Base-by-base conservation (phyloP, 2,329 filamentous ascomycete species). In the Diaporthe capsici region DNA sequence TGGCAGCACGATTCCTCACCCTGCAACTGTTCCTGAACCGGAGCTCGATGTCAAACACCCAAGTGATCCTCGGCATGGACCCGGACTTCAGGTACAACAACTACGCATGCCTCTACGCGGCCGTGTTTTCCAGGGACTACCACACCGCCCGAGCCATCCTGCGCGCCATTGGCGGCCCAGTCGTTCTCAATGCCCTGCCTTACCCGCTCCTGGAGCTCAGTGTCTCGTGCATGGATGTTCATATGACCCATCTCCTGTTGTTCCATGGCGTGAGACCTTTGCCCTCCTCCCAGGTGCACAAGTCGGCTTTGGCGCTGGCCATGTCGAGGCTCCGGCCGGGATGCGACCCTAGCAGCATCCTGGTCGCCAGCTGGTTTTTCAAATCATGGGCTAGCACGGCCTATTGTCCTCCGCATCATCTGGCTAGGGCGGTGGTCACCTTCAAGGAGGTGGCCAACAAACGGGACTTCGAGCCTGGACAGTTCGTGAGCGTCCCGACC, bases 141-240 rank as follows among this genome's bases (percentile, higher is more conserved):
- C 60, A 63, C 47, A 13, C 60, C 1, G 20, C 60, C 39, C 60
- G 60, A 5, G 60, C 60, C 39, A 63, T 63, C 25, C 60, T 63
- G 25, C 22, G 60, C 17, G 17, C 60, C 9, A 31, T 47, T 20
- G 60, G 60, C 17, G 60, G 47, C 47, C 15, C 1, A 28, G 25
- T n/a, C 9, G 4, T 63, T 12, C 4, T 63, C 13, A 31, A 44
- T 5, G 9, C 4, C 13, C 12, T 63, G 31, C 39, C 60, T 8
- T 63, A 63, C 60, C 60, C 60, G n/a, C 37, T 63, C 13, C 25
- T 63, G 28, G 60, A 63, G 39, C 39, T 63, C 25, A 63, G 60
- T 8, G 17, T 63, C 22, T 63, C 39, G 15, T 47, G 39, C 25
- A 61, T 34, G 37, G 58, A 61, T 42, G 60, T 63, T 25, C 60